Evolutionary conservation across 2,329 filamentous ascomycete species (phyloP).

Genomic region (Thermochaetoides dissita): DNA sequence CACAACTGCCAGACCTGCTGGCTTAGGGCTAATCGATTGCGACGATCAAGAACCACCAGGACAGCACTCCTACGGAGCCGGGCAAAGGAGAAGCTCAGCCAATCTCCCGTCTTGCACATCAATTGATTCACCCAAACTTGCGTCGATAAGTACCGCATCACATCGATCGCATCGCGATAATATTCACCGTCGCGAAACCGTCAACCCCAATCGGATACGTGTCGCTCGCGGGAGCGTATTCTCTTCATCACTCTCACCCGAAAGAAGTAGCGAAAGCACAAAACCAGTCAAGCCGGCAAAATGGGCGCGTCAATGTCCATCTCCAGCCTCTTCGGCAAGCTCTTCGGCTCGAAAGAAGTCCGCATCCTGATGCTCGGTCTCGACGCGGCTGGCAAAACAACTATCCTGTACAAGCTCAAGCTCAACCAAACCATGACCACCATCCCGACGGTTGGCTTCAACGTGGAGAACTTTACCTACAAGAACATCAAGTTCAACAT

Average conservation of each 20-base stretch:
- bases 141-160: too few relatives aligned
- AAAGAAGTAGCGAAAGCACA: slow-evolving; percentile 2
- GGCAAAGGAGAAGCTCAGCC: too few relatives aligned
- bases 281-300: slow-evolving; percentile 22
- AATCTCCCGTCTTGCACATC: too few relatives aligned
- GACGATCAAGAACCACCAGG: too few relatives aligned
- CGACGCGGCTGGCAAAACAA: slow-evolving; percentile 97
- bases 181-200: too few relatives aligned
- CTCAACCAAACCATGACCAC: slow-evolving; percentile 96
- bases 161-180: too few relatives aligned
- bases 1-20: too few relatives aligned
- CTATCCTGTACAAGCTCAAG: slow-evolving; percentile 98
- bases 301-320: slow-evolving; percentile 74
- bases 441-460: slow-evolving; percentile 96
- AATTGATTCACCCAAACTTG: too few relatives aligned
- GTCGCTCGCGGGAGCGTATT: too few relatives aligned
- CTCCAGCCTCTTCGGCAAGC: slow-evolving; percentile 95
- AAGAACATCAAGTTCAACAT: slow-evolving; percentile 99
- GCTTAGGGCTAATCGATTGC: too few relatives aligned
- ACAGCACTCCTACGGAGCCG: too few relatives aligned
- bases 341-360: slow-evolving; percentile 99
- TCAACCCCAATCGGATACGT: too few relatives aligned
- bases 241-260: background rate
- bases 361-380: slow-evolving; percentile 94
- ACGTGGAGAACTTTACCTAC: slow-evolving; percentile 97